phyloP scores from a whole-genome alignment of 2,329 filamentous ascomycete species.

The Paecilomyces sp. region DNA sequence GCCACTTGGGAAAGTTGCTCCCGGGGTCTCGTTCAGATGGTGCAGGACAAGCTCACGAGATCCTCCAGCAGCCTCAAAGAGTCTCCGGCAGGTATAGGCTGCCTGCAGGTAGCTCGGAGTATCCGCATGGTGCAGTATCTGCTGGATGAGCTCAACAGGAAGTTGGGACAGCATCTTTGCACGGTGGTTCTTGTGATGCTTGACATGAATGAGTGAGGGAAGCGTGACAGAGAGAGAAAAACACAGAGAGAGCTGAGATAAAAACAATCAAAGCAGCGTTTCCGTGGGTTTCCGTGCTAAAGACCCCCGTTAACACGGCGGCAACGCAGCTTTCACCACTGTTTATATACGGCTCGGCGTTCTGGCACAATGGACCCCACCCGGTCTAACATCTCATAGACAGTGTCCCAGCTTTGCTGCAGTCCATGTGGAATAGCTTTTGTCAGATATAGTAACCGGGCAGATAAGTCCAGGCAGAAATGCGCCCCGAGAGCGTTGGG shows the following conservation, averaged over 20 bases:
- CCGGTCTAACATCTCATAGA: background rate
- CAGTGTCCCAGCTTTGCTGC: background rate
- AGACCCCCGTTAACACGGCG: background rate
- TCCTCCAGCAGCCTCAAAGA: slow-evolving; percentile 26
- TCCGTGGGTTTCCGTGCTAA: background rate
- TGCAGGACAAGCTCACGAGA: slow-evolving; percentile 28
- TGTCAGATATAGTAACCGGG: background rate
- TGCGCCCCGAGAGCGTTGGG: background rate
- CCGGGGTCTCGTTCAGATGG: slow-evolving; percentile 30
- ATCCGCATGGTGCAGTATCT: slow-evolving; percentile 25
- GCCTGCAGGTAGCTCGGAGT: slow-evolving; percentile 31
- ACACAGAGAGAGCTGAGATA: background rate
- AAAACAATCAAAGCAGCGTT: background rate
- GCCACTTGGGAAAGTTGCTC: slow-evolving; percentile 14
- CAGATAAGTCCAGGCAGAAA: background rate
- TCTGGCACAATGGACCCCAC: background rate
- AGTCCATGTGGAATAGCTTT: background rate
- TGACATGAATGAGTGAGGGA: background rate
- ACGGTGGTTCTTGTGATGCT: background rate
- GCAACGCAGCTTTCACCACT: background rate
- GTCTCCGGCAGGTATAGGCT: slow-evolving; percentile 26
- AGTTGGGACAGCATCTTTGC: slow-evolving; percentile 24
- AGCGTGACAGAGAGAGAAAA: background rate
- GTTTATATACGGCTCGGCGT: background rate
- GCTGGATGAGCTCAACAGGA: slow-evolving; percentile 33